Conservation (phyloP, 305 asterid genomes). For the Fraxinus baroniana region DNA sequence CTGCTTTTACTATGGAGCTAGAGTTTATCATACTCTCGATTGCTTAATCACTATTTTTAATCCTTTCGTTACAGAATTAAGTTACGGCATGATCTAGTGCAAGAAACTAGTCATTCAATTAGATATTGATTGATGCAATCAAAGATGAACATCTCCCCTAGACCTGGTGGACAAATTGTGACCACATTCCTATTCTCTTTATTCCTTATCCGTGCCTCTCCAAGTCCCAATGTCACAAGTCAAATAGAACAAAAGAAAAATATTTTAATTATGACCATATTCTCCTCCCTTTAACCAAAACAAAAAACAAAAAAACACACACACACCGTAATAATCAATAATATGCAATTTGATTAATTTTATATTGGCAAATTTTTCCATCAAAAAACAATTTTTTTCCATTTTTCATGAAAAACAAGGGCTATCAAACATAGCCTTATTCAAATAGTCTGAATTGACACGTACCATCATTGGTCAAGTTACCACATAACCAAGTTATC, state of each 20-base stretch:
- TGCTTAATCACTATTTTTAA: background rate
- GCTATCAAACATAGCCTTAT: no score
- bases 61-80: no score
- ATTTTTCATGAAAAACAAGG: no score
- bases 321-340: background rate
- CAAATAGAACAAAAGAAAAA: background rate
- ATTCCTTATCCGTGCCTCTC: conserved; percentile 29
- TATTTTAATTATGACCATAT: background rate
- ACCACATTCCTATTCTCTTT: conserved; percentile 45
- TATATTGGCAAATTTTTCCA: no score
- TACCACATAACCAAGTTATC: no score
- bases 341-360: background rate
- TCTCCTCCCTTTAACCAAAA: background rate
- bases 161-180: no score
- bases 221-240: conserved; percentile 39
- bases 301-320: no score
- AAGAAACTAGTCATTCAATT: background rate
- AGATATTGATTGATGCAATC: conserved; percentile 26
- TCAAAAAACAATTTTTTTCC: no score
- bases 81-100: no score
- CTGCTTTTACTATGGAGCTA: conserved; percentile 25
- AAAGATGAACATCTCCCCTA: conserved; percentile 23
- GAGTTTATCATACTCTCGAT: conserved; percentile 1
- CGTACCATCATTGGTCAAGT: no score
- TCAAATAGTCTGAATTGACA: no score